Conservation (phyloP, 2,329 filamentous ascomycete species). For the Laburnicola sp. region DNA sequence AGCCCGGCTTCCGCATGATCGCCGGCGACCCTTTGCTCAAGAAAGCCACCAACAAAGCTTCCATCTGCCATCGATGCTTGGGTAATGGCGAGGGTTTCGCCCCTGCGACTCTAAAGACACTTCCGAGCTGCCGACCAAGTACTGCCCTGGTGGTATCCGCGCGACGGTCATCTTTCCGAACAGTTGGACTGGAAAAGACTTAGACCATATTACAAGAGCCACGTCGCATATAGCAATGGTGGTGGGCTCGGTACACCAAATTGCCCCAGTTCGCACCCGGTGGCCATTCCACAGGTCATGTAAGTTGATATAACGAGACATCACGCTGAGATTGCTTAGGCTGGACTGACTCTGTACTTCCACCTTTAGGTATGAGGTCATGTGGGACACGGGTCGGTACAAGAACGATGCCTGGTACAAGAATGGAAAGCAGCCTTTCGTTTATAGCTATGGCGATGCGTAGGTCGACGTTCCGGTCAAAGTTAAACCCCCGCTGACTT, state of each 20-base stretch:
- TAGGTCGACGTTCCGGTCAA: conserved; percentile 2
- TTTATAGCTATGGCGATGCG: conserved; percentile 38
- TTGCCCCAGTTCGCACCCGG: conserved; percentile 49
- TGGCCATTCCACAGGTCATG: conserved; percentile 50
- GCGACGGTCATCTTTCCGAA: conserved; percentile 71
- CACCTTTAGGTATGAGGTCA: conserved; percentile 16
- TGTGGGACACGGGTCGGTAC: conserved; percentile 17
- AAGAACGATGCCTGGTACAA: conserved; percentile 14
- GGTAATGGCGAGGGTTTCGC: conserved; percentile 29
- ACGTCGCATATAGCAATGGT: conserved; percentile 59
- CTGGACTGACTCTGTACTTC: conserved; percentile 9
- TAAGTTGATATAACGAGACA: conserved; percentile 6
- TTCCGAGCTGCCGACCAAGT: conserved; percentile 59
- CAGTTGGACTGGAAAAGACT: conserved; percentile 66
- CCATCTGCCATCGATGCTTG: conserved; percentile 26
- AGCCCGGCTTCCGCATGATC: conserved; percentile 70
- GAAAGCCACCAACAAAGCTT: conserved; percentile 23
- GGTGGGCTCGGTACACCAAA: conserved; percentile 49
- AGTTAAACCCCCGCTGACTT: neutral
- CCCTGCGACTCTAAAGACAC: conserved; percentile 33
- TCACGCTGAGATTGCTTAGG: neutral
- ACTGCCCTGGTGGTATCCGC: conserved; percentile 77
- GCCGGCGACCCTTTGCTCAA: conserved; percentile 59
- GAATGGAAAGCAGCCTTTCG: conserved; percentile 20
- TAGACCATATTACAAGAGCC: conserved; percentile 60